Percentiles rank a stretch among this genome's conserved stretches.
Conservation (phyloP, 495 filamentous ascomycete species). For the Aspergillus cavernicola region DNA sequence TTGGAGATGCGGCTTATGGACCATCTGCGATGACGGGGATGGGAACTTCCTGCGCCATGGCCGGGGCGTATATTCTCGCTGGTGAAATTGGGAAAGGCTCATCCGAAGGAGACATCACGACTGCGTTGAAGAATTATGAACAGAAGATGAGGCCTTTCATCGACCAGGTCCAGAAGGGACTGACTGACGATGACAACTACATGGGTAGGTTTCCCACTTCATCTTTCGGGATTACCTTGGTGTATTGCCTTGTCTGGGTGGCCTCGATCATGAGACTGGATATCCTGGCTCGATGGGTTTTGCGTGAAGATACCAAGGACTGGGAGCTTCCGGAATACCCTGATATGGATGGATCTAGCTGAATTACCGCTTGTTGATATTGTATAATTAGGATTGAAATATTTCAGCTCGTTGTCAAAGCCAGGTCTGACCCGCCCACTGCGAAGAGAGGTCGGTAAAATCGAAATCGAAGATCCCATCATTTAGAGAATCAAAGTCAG, state of each 20-base stretch:
- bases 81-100: conserved; percentile 41
- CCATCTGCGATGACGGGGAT: conserved; percentile 45
- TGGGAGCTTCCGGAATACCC: conserved; percentile 44
- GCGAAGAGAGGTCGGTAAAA: background rate
- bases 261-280: conserved; percentile 33
- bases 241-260: conserved; percentile 28
- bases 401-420: background rate
- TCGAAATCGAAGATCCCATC: background rate
- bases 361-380: background rate
- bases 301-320: conserved; percentile 28
- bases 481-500: background rate
- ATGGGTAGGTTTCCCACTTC: conserved; percentile 24
- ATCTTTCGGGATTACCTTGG: conserved; percentile 23
- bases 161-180: conserved; percentile 32
- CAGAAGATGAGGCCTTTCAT: conserved; percentile 40
- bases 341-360: conserved; percentile 8
- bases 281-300: conserved; percentile 26
- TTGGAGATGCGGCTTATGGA: conserved; percentile 56
- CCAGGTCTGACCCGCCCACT: background rate
- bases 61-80: conserved; percentile 51
- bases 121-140: conserved; percentile 42
- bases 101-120: conserved; percentile 6
- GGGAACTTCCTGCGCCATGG: conserved; percentile 44
- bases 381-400: background rate
- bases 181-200: conserved; percentile 15